Conservation (phyloP, 192 early-diverging fungal genomes). For the Coemansia aciculifera region DNA sequence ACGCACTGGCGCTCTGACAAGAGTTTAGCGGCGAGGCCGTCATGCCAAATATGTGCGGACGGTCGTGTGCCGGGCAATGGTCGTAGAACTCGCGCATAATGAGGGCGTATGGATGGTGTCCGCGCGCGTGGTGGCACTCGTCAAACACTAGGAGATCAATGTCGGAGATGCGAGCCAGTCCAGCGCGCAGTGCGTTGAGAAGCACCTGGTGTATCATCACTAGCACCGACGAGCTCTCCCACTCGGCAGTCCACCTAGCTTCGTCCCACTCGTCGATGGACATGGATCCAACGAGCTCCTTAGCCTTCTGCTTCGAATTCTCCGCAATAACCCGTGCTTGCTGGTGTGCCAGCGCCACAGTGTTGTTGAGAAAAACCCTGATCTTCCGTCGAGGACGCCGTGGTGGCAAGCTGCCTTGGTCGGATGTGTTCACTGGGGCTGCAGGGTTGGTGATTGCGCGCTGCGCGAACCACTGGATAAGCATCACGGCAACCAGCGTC, state of each 20-base stretch:
- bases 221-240: conserved; percentile 66
- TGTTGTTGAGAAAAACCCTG: conserved; percentile 80
- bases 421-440: neutral
- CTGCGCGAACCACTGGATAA: conserved; percentile 74
- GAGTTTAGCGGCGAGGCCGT: conserved; percentile 82
- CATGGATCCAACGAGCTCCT: conserved; percentile 67
- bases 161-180: conserved; percentile 63
- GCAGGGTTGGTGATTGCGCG: conserved; percentile 7
- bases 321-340: conserved; percentile 75
- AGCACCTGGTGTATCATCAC: conserved; percentile 90
- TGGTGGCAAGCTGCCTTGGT: neutral
- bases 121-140: conserved; percentile 88
- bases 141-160: conserved; percentile 91
- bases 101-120: conserved; percentile 71
- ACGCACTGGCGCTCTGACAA: conserved; percentile 26
- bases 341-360: conserved; percentile 84
- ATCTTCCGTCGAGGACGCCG: conserved; percentile 19
- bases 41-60: conserved; percentile 89
- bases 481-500: conserved; percentile 84
- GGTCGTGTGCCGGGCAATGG: conserved; percentile 34
- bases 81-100: conserved; percentile 86
- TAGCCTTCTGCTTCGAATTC: conserved; percentile 66
- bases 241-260: conserved; percentile 61
- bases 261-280: conserved; percentile 63
- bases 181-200: conserved; percentile 72